Percentiles rank a stretch among this genome's conserved stretches.
phyloP scores from a whole-genome alignment of 2,329 filamentous ascomycete species.

The Lomentospora prolificans region DNA sequence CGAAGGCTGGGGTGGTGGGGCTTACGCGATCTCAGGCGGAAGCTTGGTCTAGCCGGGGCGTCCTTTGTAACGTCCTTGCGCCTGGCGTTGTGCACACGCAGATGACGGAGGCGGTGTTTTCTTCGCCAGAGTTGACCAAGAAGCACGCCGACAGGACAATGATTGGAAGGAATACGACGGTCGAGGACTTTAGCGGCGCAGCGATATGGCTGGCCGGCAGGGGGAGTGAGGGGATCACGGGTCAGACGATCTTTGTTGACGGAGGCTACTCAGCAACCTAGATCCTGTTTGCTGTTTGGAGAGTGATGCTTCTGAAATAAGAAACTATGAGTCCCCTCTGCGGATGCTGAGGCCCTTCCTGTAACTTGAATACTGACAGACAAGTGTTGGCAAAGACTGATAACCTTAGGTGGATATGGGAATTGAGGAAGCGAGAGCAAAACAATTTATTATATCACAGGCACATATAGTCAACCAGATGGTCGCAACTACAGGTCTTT shows the following conservation, averaged over 20 bases:
- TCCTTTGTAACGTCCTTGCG: slow-evolving; percentile 23
- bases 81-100: slow-evolving; percentile 22
- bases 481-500: too few species aligned
- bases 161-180: slow-evolving; percentile 21
- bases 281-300: too few species aligned
- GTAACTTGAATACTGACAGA: too few species aligned
- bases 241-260: slow-evolving; percentile 24
- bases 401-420: too few species aligned
- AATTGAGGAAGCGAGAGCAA: too few species aligned
- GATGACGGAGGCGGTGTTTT: slow-evolving; percentile 15
- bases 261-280: slow-evolving; percentile 23
- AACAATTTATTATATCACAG: too few species aligned
- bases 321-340: too few species aligned
- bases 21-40: slow-evolving; percentile 24
- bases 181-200: slow-evolving; percentile 21
- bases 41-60: slow-evolving; percentile 23
- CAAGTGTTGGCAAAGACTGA: too few species aligned
- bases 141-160: slow-evolving; percentile 20
- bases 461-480: too few species aligned
- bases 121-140: slow-evolving; percentile 14
- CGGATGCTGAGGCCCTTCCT: too few species aligned
- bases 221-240: slow-evolving; percentile 22
- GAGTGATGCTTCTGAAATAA: too few species aligned
- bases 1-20: slow-evolving; percentile 21
- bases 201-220: slow-evolving; percentile 21